These are phyloP conservation scores for Boeremia exigua DNA, from an alignment of 2,329 filamentous ascomycete genomes.

Conservation along the genomic window DNA sequence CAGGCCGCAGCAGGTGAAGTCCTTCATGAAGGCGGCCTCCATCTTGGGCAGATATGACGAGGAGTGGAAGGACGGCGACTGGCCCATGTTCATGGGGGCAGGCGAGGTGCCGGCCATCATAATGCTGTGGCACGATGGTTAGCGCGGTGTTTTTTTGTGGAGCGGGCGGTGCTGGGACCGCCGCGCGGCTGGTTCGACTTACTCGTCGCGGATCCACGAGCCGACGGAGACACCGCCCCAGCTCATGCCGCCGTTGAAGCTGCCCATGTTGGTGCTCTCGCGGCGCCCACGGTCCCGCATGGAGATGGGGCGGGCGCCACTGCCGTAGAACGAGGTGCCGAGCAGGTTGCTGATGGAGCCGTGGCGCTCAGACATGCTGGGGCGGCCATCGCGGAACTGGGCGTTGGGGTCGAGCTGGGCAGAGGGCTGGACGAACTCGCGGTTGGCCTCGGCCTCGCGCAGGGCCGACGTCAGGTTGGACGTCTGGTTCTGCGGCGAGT, in stretches of 20 bases:
- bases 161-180: background rate
- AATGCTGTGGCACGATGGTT: constrained; percentile 65
- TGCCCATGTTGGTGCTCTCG: constrained; percentile 67
- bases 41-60: constrained; percentile 96
- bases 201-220: constrained; percentile 98
- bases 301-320: constrained; percentile 66
- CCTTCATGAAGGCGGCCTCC: constrained; percentile 96
- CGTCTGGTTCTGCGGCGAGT: constrained; percentile 66
- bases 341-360: constrained; percentile 60
- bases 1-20: constrained; percentile 93
- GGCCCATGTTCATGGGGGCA: constrained; percentile 69
- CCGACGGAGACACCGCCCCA: constrained; percentile 97
- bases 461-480: constrained; percentile 69
- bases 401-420: constrained; percentile 50
- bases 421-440: constrained; percentile 43
- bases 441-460: constrained; percentile 54
- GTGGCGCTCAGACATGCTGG: constrained; percentile 54
- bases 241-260: constrained; percentile 80
- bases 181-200: constrained; percentile 57
- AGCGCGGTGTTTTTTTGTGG: constrained; percentile 22
- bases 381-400: constrained; percentile 40
- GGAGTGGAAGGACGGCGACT: constrained; percentile 95
- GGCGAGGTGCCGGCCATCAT: constrained; percentile 97
- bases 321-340: constrained; percentile 60
- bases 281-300: constrained; percentile 62